These are phyloP conservation scores for Paramyrothecium roridum DNA, from an alignment of 2,329 filamentous ascomycete genomes.

Conservation along the genomic window DNA sequence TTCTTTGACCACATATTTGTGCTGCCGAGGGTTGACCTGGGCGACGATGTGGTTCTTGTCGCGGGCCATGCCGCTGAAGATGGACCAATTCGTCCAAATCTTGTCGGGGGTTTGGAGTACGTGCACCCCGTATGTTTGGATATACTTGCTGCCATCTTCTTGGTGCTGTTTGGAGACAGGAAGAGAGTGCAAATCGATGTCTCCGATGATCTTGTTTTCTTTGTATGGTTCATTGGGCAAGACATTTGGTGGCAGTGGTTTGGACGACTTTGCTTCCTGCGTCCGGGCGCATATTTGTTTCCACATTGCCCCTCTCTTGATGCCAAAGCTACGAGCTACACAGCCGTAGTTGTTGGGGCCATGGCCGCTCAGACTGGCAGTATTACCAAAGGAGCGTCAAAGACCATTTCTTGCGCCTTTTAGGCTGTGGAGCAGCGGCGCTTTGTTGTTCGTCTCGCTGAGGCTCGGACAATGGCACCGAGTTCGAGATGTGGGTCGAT, in stretches of 20 bases:
- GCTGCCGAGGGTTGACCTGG: slow-evolving; percentile 39
- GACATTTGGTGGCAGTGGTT: slow-evolving; percentile 30
- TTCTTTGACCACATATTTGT: slow-evolving; percentile 41
- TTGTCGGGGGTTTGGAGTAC: slow-evolving; percentile 40
- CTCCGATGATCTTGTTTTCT: slow-evolving; percentile 31
- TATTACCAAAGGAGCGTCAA: slow-evolving; percentile 43
- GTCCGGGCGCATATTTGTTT: slow-evolving; percentile 35
- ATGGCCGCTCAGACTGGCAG: slow-evolving; percentile 31
- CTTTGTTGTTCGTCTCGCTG: slow-evolving; percentile 41
- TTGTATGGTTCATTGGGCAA: slow-evolving; percentile 39
- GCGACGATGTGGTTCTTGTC: slow-evolving; percentile 37
- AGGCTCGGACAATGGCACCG: slow-evolving; percentile 43
- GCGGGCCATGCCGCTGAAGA: slow-evolving; percentile 41
- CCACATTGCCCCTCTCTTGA: slow-evolving; percentile 30
- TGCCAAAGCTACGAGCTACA: slow-evolving; percentile 35
- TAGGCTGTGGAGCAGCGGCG: slow-evolving; percentile 50
- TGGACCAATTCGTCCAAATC: slow-evolving; percentile 45
- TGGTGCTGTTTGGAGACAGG: slow-evolving; percentile 40
- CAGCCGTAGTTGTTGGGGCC: slow-evolving; percentile 32
- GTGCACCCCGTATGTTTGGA: slow-evolving; percentile 49
- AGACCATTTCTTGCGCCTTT: slow-evolving; percentile 42
- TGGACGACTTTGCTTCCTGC: slow-evolving; percentile 23
- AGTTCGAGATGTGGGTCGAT: slow-evolving; percentile 43
- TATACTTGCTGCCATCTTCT: slow-evolving; percentile 44
- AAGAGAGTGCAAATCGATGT: slow-evolving; percentile 39